Evolutionary conservation across 495 filamentous ascomycete species (phyloP), one percentile per base, ranked within the genome.

Genomic region (Penicillium tannophilum): DNA sequence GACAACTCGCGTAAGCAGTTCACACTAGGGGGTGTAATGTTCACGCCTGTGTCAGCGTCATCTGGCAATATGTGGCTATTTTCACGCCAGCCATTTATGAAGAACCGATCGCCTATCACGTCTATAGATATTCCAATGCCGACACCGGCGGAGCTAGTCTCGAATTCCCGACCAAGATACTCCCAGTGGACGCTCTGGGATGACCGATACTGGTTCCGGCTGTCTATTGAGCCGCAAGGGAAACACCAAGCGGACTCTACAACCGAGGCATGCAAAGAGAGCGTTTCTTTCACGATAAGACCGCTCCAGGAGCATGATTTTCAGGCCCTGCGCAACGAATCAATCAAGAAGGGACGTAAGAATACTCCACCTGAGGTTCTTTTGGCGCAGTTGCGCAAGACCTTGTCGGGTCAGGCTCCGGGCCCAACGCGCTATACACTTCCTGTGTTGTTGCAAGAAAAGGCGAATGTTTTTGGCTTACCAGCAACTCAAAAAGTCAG

Each of bases 141-240:
- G 14, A 30, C 39, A 17, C n/a, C 20, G 9, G 11, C 6, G 6
- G 47, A 50, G 6, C 10, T 36, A 9, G n/a, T 11, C 42, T 33
- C 54, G 26, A 41, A 20, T 17, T 17, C 35, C 35, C 4, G 19
- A 14, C 39, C 24, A 46, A 45, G n/a, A 17, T 63, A 59, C 19
- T 60, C 68, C 1, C 61, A 63, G 1, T 74, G 76, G 72, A 60
- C 33, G 3, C 75, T 94, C 1, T 97, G 86, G 83, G 93, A 98
- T 68, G 83, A 88, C 10, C 83, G 93, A 9, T 96, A 82, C 75
- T 98, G 93, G 93, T 73, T 96, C 36, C 82, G 86, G 4, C 42
- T 91, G 11, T 61, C 66, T 54, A 10, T 67, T 14, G 26, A 16
- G 45, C 59, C 64, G 3, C 39, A 0, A n/a, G 16, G 39, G 16